Percentiles rank a stretch among this genome's conserved stretches.
Evolutionary conservation across 2,329 filamentous ascomycete genomes (phyloP).

Genomic region (Xylariales sp.): DNA sequence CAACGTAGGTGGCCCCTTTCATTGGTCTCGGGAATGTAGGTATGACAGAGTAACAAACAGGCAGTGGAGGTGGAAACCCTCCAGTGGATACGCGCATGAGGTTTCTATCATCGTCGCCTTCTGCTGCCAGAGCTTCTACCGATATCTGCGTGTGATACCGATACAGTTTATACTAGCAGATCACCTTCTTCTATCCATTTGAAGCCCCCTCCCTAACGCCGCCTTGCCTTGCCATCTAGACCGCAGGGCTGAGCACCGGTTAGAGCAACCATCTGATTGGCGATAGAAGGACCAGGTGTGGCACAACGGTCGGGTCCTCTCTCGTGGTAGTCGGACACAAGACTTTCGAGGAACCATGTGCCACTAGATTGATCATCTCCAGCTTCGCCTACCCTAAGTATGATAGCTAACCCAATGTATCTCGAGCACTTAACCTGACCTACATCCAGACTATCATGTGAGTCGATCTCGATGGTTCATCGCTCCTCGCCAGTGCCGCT

Average conservation of each 20-base stretch:
- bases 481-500: neutral
- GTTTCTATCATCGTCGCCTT: neutral
- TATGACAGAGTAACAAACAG: conserved; percentile 19
- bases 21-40: conserved; percentile 31
- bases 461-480: neutral
- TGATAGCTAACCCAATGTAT: neutral
- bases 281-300: neutral
- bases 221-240: neutral
- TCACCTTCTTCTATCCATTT: neutral
- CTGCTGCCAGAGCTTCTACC: neutral
- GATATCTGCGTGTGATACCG: neutral
- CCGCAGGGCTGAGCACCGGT: neutral
- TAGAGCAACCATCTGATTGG: neutral
- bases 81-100: neutral
- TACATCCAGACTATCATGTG: neutral
- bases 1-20: too few species aligned
- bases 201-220: neutral
- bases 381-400: conserved; percentile 8
- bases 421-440: neutral
- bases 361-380: neutral
- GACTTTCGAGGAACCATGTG: neutral
- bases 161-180: neutral
- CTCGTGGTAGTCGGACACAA: neutral
- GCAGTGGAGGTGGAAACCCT: conserved; percentile 10
- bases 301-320: neutral